Evolutionary conservation across 129 eudicot genomes (phyloP).

Genomic region (Ambrosia trifida): DNA sequence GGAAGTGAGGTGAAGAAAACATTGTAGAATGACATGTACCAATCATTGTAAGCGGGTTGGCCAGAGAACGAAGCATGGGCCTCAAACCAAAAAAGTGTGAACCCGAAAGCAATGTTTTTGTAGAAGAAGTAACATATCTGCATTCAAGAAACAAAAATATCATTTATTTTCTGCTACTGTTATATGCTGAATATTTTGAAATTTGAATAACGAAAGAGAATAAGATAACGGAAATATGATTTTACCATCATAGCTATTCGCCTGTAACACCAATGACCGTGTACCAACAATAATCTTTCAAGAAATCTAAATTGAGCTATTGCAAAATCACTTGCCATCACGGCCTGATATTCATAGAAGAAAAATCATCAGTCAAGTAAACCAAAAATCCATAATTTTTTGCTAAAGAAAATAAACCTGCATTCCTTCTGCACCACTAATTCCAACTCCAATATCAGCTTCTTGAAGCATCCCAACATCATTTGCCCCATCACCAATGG

Average conservation of each 20-base stretch:
- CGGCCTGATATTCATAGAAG: slow-evolving; percentile 62
- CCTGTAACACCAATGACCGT: slow-evolving; percentile 99
- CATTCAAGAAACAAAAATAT: slow-evolving; percentile 10
- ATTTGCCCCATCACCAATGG: slow-evolving; percentile 98
- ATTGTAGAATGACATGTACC: slow-evolving; percentile 95
- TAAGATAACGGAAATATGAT: neutral
- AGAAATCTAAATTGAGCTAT: slow-evolving; percentile 93
- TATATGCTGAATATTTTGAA: neutral
- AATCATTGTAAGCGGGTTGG: slow-evolving; percentile 93
- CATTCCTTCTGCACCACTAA: slow-evolving; percentile 98
- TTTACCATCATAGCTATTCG: slow-evolving; percentile 94
- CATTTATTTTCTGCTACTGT: slow-evolving; percentile 2
- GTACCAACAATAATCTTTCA: slow-evolving; percentile 86
- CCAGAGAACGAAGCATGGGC: slow-evolving; percentile 96
- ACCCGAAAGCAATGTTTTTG: slow-evolving; percentile 90
- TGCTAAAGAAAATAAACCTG: slow-evolving; percentile 52
- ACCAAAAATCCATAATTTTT: neutral
- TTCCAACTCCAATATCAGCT: slow-evolving; percentile 99
- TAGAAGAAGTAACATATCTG: slow-evolving; percentile 98
- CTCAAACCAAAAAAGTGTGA: slow-evolving; percentile 98
- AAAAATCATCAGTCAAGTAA: slow-evolving; percentile 8
- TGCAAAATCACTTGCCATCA: slow-evolving; percentile 94
- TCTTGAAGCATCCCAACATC: slow-evolving; percentile 99
- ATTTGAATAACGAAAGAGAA: slow-evolving; percentile 5
- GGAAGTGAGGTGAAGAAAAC: slow-evolving; percentile 99